Evolutionary conservation across 2,329 filamentous ascomycete genomes (phyloP), one percentile per base, ranked within the genome.

Genomic region (Byssothecium circinans): DNA sequence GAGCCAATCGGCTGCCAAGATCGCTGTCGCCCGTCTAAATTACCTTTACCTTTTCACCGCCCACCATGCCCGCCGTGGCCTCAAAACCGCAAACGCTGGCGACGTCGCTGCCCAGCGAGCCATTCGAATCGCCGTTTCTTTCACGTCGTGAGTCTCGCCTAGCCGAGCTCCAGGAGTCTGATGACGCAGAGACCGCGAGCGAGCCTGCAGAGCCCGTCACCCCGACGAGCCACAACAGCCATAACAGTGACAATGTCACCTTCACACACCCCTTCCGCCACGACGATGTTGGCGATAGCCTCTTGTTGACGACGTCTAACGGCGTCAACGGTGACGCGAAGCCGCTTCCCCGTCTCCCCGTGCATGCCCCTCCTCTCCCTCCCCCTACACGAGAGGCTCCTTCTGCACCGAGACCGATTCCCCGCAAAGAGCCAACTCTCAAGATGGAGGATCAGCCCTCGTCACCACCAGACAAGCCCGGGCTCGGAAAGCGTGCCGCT

Each of bases 201-300:
- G 70, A 73, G 45, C 62, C 64, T n/a, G 56, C 57, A 34, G 70
- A 73, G 44, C 70, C 70, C 14, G 56, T 69, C 33, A 73, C 70
- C n/a, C 70, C 70, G 11, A 66, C 57, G 3, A 70, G 65, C 52
- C 66, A 69, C 49, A 66, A 56, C 4, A 70, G 66, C 52, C 66
- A 70, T 47, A 54, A 53, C 46, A 71, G 65, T 43, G 68, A 71
- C 47, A 54, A 53, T 38, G 27, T 50, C 1, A 51, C 61, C 7
- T 66, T 66, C 29, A 53, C 60, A 4, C 51, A 71, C 39, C 52
- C 60, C 2, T 70, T 69, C 45, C 57, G 57, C 27, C 55, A 63
- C 41, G 60, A 69, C 43, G 65, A 62, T 3, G 47, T 52, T 22
- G 47, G 46, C 45, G 58, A 62, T 38, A 47, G 53, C 39, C 45